These are phyloP conservation scores for Paraphysoderma sedebokerense DNA, from an alignment of 371 early-diverging fungal species.

Conservation along the genomic window DNA sequence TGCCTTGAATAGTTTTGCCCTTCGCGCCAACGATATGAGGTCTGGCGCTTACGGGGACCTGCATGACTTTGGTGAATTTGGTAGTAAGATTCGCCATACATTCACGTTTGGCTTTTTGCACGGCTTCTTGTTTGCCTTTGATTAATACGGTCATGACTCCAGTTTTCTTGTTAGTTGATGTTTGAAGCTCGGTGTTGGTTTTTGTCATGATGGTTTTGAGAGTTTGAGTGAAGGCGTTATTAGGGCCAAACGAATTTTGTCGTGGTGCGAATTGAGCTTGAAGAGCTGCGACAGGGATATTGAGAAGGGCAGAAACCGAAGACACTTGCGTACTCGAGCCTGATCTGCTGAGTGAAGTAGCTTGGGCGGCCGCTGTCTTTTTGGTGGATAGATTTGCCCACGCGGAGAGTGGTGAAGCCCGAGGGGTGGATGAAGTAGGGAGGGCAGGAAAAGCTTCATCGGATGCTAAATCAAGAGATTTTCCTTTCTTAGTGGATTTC, in stretches of 20 bases:
- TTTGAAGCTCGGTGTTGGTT: neutral
- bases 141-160: too few relatives aligned
- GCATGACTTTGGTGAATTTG: constrained; percentile 21
- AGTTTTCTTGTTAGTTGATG: neutral
- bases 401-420: constrained; percentile 19
- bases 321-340: neutral
- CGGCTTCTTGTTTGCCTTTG: neutral
- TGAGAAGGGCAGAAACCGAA: neutral
- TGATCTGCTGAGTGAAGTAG: neutral
- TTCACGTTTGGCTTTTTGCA: neutral
- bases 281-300: neutral
- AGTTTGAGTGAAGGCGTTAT: neutral
- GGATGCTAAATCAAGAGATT: constrained; percentile 34
- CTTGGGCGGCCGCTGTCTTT: neutral
- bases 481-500: neutral
- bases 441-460: constrained; percentile 53
- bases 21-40: constrained; percentile 70
- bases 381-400: constrained; percentile 8
- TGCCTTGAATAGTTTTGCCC: constrained; percentile 54
- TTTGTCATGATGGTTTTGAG: neutral
- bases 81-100: neutral
- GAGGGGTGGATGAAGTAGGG: constrained; percentile 30
- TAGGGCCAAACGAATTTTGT: neutral
- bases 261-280: neutral
- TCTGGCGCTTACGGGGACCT: constrained; percentile 62